These are phyloP conservation scores for Crinitomyces ghanaensis DNA, from an alignment of 805 yeast genomes.

Conservation along the genomic window DNA sequence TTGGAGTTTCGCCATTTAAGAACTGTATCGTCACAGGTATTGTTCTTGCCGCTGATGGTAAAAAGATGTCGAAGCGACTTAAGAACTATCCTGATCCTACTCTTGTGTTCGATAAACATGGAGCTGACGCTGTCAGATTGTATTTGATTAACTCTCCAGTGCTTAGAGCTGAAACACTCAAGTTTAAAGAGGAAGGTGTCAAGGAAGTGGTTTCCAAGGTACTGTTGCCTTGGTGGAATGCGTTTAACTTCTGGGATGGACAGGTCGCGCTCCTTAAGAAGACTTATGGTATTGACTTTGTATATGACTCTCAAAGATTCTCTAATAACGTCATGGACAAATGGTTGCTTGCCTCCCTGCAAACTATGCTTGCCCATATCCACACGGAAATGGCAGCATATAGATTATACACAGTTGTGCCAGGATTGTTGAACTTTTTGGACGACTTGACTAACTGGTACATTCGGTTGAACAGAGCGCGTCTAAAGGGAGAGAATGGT, in stretches of 20 bases:
- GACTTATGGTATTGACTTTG: conserved; percentile 56
- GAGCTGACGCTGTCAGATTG: conserved; percentile 95
- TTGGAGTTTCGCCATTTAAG: conserved; percentile 84
- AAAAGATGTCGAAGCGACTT: conserved; percentile 97
- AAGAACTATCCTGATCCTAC: conserved; percentile 97
- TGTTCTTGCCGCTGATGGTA: conserved; percentile 95
- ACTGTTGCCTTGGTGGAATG: conserved; percentile 96
- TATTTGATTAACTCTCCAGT: conserved; percentile 97
- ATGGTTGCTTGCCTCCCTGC: conserved; percentile 96
- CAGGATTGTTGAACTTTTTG: conserved; percentile 74
- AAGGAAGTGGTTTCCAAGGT: conserved; percentile 95
- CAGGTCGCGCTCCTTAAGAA: conserved; percentile 79
- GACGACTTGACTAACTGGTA: conserved; percentile 98
- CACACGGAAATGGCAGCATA: conserved; percentile 85
- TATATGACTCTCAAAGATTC: conserved; percentile 50
- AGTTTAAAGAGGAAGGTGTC: conserved; percentile 98
- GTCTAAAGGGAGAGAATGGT: conserved; percentile 92
- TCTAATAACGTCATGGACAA: conserved; percentile 92
- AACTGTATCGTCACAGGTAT: conserved; percentile 95
- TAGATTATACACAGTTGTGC: conserved; percentile 92
- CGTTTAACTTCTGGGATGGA: conserved; percentile 92
- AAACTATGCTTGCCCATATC: conserved; percentile 74
- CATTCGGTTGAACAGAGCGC: conserved; percentile 94
- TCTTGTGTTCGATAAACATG: conserved; percentile 70
- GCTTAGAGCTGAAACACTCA: conserved; percentile 88